phyloP scores from a whole-genome alignment of 176 grass and related monocot genomes.

The Musa schizocarpa region DNA sequence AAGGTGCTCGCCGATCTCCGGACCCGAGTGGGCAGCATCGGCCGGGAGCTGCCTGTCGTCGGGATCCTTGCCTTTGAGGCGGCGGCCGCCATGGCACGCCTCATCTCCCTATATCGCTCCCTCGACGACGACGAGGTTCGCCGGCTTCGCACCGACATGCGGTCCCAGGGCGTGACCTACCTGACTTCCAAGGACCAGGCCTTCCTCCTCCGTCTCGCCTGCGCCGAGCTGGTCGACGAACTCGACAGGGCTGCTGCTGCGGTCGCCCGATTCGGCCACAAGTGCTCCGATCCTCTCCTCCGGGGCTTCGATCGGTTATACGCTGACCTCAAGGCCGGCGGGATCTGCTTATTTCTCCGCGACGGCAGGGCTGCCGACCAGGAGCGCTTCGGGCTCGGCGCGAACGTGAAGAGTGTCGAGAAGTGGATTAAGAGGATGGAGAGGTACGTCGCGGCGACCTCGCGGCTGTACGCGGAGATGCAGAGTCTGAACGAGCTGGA shows the following conservation, averaged over 20 bases:
- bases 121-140: slow-evolving; percentile 33
- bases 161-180: slow-evolving; percentile 50
- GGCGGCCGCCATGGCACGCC: slow-evolving; percentile 53
- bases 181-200: slow-evolving; percentile 60
- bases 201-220: slow-evolving; percentile 50
- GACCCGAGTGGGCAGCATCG: too few species aligned
- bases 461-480: slow-evolving; percentile 65
- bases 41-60: slow-evolving; percentile 5
- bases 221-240: slow-evolving; percentile 47
- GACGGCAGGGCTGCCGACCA: slow-evolving; percentile 27
- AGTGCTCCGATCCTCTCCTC: slow-evolving; percentile 29
- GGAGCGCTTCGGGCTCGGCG: slow-evolving; percentile 31
- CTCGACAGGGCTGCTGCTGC: slow-evolving; percentile 51
- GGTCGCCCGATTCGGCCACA: slow-evolving; percentile 29
- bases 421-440: slow-evolving; percentile 68
- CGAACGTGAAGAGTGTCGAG: slow-evolving; percentile 14
- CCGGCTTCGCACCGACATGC: slow-evolving; percentile 48
- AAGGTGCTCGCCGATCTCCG: slow-evolving; percentile 9
- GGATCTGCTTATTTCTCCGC: not conserved
- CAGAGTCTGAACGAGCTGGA: slow-evolving; percentile 57
- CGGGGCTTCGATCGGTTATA: slow-evolving; percentile 37
- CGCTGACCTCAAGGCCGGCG: slow-evolving; percentile 47
- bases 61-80: slow-evolving; percentile 88
- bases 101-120: slow-evolving; percentile 50
- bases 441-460: slow-evolving; percentile 30